Conservation (phyloP, 2,329 filamentous ascomycete genomes). For the Fusarium lyarnte region DNA sequence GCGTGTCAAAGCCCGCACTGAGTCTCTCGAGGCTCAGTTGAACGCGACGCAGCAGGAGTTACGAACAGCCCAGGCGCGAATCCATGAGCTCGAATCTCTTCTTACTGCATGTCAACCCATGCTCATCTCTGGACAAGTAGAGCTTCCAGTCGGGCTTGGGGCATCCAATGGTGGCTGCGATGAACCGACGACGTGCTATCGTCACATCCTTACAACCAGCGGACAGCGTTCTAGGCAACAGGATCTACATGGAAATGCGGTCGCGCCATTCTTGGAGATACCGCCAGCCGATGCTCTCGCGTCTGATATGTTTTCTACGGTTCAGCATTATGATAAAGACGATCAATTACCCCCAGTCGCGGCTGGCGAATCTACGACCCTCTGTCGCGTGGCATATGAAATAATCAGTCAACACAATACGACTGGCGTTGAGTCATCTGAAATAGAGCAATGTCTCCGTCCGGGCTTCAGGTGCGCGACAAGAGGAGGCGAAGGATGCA, state of each 20-base stretch:
- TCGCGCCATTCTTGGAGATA: rapidly evolving
- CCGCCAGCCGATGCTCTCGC: rapidly evolving
- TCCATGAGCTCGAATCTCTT: neutral
- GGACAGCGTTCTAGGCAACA: neutral
- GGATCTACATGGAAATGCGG: rapidly evolving
- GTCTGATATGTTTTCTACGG: neutral
- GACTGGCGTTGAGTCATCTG: neutral
- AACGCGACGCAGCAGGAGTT: slow-evolving; percentile 7
- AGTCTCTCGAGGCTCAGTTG: slow-evolving; percentile 41
- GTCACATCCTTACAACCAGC: too few species aligned
- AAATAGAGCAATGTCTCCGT: neutral
- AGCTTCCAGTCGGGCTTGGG: neutral
- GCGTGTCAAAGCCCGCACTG: slow-evolving; percentile 52
- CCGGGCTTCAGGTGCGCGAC: slow-evolving; percentile 10
- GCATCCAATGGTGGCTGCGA: too few species aligned
- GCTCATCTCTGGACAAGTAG: neutral
- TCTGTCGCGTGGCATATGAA: slow-evolving; percentile 8
- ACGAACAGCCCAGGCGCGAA: neutral
- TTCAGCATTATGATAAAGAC: neutral
- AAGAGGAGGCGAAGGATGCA: slow-evolving; percentile 6
- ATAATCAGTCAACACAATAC: slow-evolving; percentile 18
- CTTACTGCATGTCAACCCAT: neutral
- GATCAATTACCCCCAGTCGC: neutral
- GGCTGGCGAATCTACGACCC: slow-evolving; percentile 9
- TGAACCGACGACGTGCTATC: rapidly evolving